phyloP scores from a whole-genome alignment of 345 rosid genomes.

The Gossypium ekmanianum region DNA sequence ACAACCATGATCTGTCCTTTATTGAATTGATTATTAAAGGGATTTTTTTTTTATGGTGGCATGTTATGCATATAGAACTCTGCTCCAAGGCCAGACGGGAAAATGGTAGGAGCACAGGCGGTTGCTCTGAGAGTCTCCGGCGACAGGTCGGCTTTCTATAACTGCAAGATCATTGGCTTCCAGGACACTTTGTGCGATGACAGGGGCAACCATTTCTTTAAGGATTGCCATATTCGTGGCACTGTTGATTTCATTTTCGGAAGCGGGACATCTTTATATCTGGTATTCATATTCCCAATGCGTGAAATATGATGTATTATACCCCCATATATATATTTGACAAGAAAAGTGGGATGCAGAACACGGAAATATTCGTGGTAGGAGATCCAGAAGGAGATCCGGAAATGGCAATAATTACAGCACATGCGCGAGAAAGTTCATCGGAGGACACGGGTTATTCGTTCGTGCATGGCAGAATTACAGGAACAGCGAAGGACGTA shows the following conservation, averaged over 20 bases:
- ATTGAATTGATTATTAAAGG: too few species aligned
- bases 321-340: neutral
- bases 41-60: too few species aligned
- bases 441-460: too few species aligned
- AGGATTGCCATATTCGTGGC: constrained; percentile 69
- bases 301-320: too few species aligned
- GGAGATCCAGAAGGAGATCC: constrained; percentile 25
- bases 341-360: neutral
- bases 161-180: constrained; percentile 35
- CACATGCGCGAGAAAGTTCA: constrained; percentile 34
- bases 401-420: constrained; percentile 44
- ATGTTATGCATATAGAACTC: too few species aligned
- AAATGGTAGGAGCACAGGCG: too few species aligned
- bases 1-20: too few species aligned
- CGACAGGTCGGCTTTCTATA: constrained; percentile 33
- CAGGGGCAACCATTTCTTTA: constrained; percentile 58
- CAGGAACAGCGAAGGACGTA: neutral
- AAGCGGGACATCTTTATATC: constrained; percentile 45
- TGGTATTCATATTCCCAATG: constrained; percentile 14
- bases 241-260: constrained; percentile 81
- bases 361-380: neutral
- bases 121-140: constrained; percentile 3
- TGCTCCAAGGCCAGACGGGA: too few species aligned
- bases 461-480: too few species aligned
- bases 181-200: constrained; percentile 60